phyloP scores from a whole-genome alignment of 2,329 filamentous ascomycete species.

The Penicillium sp. region DNA sequence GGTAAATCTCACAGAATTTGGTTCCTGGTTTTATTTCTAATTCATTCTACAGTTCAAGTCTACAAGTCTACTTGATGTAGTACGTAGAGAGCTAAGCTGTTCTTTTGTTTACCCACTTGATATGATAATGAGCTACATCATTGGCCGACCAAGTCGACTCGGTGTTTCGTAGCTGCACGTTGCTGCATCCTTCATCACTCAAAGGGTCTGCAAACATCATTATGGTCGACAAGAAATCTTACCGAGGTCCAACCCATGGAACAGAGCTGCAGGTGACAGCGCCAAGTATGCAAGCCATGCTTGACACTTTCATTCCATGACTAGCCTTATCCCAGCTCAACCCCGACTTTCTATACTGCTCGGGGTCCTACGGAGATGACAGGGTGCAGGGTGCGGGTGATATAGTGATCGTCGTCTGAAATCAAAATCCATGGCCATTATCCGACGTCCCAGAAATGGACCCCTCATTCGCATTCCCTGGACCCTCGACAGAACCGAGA shows the following conservation, averaged over 20 bases:
- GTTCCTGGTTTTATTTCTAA: not conserved
- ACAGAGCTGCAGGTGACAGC: not conserved
- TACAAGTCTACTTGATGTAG: not conserved
- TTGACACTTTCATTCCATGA: not conserved
- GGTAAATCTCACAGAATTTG: not conserved
- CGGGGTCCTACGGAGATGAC: not conserved
- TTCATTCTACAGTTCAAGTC: too few relatives aligned
- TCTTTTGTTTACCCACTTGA: not conserved
- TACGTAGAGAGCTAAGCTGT: not conserved
- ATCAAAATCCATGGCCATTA: not conserved
- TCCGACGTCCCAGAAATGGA: not conserved
- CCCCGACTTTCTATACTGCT: not conserved
- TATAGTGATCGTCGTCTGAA: not conserved
- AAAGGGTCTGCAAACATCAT: not conserved
- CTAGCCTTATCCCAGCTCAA: not conserved
- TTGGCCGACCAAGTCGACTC: slow-evolving; percentile 1
- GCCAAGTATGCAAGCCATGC: not conserved
- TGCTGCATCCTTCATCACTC: slow-evolving; percentile 1
- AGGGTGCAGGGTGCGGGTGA: not conserved
- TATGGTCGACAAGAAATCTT: not conserved
- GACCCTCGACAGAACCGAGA: not conserved
- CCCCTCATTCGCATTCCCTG: not conserved
- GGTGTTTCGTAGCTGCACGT: slow-evolving; percentile 12
- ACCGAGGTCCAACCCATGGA: not conserved
- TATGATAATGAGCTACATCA: not conserved